Percentiles rank a stretch among this genome's conserved stretches.
Conservation (phyloP, 1,284 basidiomycete genomes). For the Cystobasidium sp. region DNA sequence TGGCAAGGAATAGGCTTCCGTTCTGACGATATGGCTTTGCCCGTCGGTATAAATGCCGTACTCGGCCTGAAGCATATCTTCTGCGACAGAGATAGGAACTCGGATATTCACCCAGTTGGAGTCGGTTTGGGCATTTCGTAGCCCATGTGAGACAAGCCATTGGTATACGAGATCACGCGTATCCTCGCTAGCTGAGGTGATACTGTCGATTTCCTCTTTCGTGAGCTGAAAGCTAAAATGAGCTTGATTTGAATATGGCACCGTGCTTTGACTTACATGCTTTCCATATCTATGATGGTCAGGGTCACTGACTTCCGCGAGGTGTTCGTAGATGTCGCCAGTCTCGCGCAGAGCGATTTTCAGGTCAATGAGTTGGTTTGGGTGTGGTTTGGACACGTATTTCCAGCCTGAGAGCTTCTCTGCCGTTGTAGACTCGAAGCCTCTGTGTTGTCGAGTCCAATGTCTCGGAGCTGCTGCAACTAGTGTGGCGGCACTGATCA, state of each 20-base stretch:
- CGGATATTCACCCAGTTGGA: slow-evolving; percentile 28
- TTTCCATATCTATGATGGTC: slow-evolving; percentile 17
- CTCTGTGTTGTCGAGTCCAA: slow-evolving; percentile 25
- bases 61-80: slow-evolving; percentile 24
- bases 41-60: slow-evolving; percentile 26
- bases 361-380: slow-evolving; percentile 21
- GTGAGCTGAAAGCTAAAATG: slow-evolving; percentile 8
- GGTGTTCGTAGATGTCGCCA: slow-evolving; percentile 25
- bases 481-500: background rate
- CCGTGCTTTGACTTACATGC: no score
- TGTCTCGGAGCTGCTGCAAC: slow-evolving; percentile 13
- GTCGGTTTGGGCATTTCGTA: slow-evolving; percentile 1
- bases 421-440: slow-evolving; percentile 1
- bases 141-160: slow-evolving; percentile 21
- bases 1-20: slow-evolving; percentile 17
- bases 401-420: slow-evolving; percentile 6
- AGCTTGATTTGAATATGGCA: background rate
- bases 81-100: slow-evolving; percentile 14
- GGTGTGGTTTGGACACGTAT: slow-evolving; percentile 2
- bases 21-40: slow-evolving; percentile 16
- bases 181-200: slow-evolving; percentile 8
- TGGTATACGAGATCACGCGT: slow-evolving; percentile 5
- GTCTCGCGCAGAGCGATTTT: slow-evolving; percentile 9
- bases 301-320: slow-evolving; percentile 11
- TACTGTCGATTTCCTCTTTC: slow-evolving; percentile 22